Percentiles rank a stretch among this genome's conserved stretches.
Evolutionary conservation across 2,329 filamentous ascomycete species (phyloP).

Genomic region (Amphichorda felina): DNA sequence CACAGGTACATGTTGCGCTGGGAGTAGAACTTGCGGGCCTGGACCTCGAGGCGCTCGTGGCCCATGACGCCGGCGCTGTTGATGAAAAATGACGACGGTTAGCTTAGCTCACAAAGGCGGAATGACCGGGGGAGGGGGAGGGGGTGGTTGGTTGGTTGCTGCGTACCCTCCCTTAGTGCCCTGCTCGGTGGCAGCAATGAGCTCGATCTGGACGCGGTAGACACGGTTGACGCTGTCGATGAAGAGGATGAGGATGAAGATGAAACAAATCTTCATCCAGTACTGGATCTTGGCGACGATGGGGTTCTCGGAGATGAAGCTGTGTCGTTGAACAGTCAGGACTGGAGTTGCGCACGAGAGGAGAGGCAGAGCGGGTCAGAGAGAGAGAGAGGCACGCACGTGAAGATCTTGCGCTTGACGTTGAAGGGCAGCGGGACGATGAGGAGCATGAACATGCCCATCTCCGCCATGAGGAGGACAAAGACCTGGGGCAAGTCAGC

Average conservation of each 20-base stretch:
- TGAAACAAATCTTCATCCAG: constrained; percentile 96
- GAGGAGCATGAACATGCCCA: constrained; percentile 67
- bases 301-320: constrained; percentile 86
- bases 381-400: constrained; percentile 27
- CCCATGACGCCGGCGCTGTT: constrained; percentile 59
- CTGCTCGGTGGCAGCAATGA: constrained; percentile 58
- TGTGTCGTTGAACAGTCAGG: constrained; percentile 16
- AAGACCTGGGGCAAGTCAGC: constrained; percentile 53
- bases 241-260: constrained; percentile 97
- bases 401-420: constrained; percentile 74
- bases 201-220: constrained; percentile 89
- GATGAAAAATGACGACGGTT: too few species aligned
- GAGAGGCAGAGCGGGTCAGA: neutral
- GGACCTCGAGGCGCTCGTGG: constrained; percentile 92
- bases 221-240: constrained; percentile 93
- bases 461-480: constrained; percentile 70
- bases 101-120: neutral
- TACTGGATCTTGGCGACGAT: constrained; percentile 88
- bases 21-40: constrained; percentile 99
- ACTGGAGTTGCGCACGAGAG: neutral
- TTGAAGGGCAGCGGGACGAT: constrained; percentile 83
- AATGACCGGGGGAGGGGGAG: neutral
- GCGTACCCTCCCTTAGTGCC: constrained; percentile 32
- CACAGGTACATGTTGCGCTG: constrained; percentile 99
- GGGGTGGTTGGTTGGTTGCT: neutral